Percentiles rank a stretch among this genome's conserved stretches.
phyloP scores from a whole-genome alignment of 331 rosid genomes.

The Erythrophleum ivorense region DNA sequence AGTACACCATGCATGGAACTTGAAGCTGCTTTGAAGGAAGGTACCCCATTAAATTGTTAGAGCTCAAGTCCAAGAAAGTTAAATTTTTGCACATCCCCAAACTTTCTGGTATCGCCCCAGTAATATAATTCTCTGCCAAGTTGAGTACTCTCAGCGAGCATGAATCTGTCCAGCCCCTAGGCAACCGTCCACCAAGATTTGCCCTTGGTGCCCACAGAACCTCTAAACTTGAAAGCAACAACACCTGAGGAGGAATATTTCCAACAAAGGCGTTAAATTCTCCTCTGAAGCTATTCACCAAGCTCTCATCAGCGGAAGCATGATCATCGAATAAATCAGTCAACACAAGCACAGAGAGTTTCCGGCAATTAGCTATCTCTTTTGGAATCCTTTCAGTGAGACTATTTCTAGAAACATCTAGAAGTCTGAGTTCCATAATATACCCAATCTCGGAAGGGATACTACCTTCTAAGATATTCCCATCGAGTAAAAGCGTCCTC shows the following conservation, averaged over 20 bases:
- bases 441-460: slow-evolving; percentile 53
- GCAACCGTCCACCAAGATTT: slow-evolving; percentile 63
- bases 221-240: slow-evolving; percentile 57
- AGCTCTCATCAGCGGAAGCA: slow-evolving; percentile 26
- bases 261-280: slow-evolving; percentile 74
- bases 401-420: slow-evolving; percentile 63
- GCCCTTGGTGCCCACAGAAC: slow-evolving; percentile 79
- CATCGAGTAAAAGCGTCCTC: slow-evolving; percentile 62
- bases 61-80: slow-evolving; percentile 67
- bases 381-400: slow-evolving; percentile 53
- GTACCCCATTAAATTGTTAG: slow-evolving; percentile 58
- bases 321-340: slow-evolving; percentile 50
- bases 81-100: slow-evolving; percentile 60
- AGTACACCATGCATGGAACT: slow-evolving; percentile 66
- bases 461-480: slow-evolving; percentile 55
- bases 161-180: slow-evolving; percentile 55
- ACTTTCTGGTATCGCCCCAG: slow-evolving; percentile 51
- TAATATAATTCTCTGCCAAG: slow-evolving; percentile 66
- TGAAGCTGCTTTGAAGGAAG: slow-evolving; percentile 49
- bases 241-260: slow-evolving; percentile 54
- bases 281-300: slow-evolving; percentile 51
- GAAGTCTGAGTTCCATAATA: slow-evolving; percentile 49
- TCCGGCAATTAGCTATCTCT: slow-evolving; percentile 50
- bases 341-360: slow-evolving; percentile 57
- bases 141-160: slow-evolving; percentile 62